Conservation (phyloP, 1,284 basidiomycete genomes). For the Lignosus rhinocerotis region DNA sequence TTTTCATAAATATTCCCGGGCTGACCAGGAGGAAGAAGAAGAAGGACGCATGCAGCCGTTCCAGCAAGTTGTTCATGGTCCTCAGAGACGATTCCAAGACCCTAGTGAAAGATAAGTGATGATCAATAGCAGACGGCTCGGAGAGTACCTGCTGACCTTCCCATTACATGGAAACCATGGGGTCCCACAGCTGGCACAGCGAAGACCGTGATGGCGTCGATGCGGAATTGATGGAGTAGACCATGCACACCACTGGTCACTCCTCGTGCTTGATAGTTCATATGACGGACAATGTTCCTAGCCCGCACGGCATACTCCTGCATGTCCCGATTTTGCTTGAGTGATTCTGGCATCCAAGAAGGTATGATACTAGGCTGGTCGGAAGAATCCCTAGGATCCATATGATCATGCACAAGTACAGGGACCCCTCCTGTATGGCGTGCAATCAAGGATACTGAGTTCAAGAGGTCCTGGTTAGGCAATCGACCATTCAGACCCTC, state of each 20-base stretch:
- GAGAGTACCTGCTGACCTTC: conserved; percentile 52
- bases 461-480: conserved; percentile 95
- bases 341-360: conserved; percentile 46
- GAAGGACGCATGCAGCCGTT: conserved; percentile 92
- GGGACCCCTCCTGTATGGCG: conserved; percentile 73
- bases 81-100: conserved; percentile 84
- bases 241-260: conserved; percentile 78
- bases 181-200: conserved; percentile 88
- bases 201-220: conserved; percentile 92
- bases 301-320: conserved; percentile 58
- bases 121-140: neutral
- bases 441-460: conserved; percentile 78
- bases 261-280: conserved; percentile 70
- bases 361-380: conserved; percentile 35
- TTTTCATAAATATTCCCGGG: conserved; percentile 81
- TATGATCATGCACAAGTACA: conserved; percentile 75
- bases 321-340: conserved; percentile 46
- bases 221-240: conserved; percentile 82
- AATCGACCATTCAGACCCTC: conserved; percentile 95
- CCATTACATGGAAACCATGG: conserved; percentile 93
- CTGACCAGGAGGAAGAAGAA: conserved; percentile 89
- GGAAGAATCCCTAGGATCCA: conserved; percentile 50
- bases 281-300: conserved; percentile 64
- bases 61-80: conserved; percentile 89
- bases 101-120: conserved; percentile 37